Percentiles rank a stretch among this genome's conserved stretches.
These are phyloP conservation scores for Pachysandra terminalis DNA, from an alignment of 164 flowering plant genomes.

Conservation along the genomic window DNA sequence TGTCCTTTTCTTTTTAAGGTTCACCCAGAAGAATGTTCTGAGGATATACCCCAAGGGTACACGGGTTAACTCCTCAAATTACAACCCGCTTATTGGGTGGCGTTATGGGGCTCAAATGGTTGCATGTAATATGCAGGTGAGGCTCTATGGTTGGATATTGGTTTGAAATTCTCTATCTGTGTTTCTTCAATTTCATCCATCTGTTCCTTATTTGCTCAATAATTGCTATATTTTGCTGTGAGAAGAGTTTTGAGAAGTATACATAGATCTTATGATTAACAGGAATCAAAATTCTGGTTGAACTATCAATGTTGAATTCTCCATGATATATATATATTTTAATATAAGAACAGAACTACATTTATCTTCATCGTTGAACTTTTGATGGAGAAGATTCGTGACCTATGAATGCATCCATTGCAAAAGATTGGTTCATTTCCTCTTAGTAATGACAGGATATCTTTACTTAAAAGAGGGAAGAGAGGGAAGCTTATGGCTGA, in stretches of 20 bases:
- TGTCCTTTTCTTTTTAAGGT: slow-evolving; percentile 24
- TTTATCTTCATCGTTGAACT: too few species aligned
- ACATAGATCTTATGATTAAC: neutral
- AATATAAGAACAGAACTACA: too few species aligned
- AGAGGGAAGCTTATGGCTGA: too few species aligned
- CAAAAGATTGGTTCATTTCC: too few species aligned
- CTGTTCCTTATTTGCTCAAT: neutral
- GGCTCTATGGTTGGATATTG: neutral
- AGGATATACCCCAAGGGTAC: slow-evolving; percentile 51
- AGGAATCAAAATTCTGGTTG: neutral
- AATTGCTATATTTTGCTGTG: neutral
- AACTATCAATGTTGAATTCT: too few species aligned
- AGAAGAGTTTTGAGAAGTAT: neutral
- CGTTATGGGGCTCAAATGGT: slow-evolving; percentile 66
- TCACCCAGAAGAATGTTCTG: slow-evolving; percentile 50
- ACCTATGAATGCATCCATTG: too few species aligned
- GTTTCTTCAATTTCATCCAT: neutral
- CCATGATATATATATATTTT: too few species aligned
- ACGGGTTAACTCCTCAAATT: slow-evolving; percentile 53
- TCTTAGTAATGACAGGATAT: too few species aligned
- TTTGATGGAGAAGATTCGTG: too few species aligned
- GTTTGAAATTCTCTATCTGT: too few species aligned
- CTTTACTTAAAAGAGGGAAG: too few species aligned
- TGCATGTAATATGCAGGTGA: slow-evolving; percentile 66
- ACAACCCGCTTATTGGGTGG: slow-evolving; percentile 51